Percentiles rank a stretch among this genome's conserved stretches.
These are phyloP conservation scores for Platanthera zijinensis DNA, from an alignment of 106 monocot genomes.

Conservation along the genomic window DNA sequence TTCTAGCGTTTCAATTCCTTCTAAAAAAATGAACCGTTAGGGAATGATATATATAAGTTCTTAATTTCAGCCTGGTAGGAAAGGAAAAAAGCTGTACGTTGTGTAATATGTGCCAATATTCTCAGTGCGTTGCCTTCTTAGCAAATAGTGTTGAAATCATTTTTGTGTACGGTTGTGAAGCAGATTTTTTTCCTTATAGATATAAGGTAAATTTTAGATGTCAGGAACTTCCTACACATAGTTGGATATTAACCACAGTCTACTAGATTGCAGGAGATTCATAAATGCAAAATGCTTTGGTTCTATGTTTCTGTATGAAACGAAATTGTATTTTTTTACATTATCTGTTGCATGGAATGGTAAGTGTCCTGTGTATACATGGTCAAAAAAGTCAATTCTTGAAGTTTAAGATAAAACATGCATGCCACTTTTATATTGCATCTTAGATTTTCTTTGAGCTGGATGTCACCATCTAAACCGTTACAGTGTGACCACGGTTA, in stretches of 20 bases:
- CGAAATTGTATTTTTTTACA: neutral
- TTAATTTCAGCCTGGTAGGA: neutral
- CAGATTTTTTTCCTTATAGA: neutral
- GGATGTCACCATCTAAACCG: too few relatives aligned
- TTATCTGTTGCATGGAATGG: neutral
- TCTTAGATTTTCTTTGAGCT: too few relatives aligned
- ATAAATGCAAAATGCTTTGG: neutral
- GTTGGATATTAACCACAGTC: neutral
- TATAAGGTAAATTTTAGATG: neutral
- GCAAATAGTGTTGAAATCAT: neutral
- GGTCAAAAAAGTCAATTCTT: too few relatives aligned
- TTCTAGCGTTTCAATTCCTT: neutral
- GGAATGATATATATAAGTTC: neutral
- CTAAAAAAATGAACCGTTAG: neutral
- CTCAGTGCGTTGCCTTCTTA: neutral
- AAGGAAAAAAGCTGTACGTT: neutral
- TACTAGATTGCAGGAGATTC: neutral
- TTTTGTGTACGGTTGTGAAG: neutral
- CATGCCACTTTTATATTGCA: neutral
- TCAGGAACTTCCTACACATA: neutral
- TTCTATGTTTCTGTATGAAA: neutral
- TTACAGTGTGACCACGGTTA: too few relatives aligned
- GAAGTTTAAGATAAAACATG: neutral
- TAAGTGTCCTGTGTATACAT: neutral
- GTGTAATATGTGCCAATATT: neutral